Evolutionary conservation across 1,284 basidiomycete species (phyloP).

Genomic region (Trichosporon ovoides): DNA sequence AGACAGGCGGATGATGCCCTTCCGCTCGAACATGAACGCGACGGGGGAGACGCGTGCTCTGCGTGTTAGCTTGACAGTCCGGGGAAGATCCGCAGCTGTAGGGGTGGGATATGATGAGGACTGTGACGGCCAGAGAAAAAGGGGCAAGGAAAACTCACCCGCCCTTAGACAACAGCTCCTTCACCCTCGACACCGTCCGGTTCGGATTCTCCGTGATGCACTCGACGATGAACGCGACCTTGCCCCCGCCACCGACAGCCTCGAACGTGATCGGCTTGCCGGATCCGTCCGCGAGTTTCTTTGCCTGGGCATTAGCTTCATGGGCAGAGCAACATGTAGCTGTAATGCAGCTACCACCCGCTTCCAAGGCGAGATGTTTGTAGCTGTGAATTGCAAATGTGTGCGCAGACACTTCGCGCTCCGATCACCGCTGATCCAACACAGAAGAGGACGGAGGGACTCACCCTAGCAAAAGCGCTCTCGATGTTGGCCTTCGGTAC

Average conservation of each 20-base stretch:
- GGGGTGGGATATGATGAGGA: not conserved
- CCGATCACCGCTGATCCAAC: no score
- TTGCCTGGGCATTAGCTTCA: slow-evolving; percentile 25
- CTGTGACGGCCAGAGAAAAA: no score
- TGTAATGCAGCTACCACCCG: no score
- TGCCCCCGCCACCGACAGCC: slow-evolving; percentile 60
- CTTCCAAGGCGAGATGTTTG: no score
- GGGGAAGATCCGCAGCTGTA: not conserved
- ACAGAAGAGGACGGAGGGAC: no score
- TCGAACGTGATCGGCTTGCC: slow-evolving; percentile 58
- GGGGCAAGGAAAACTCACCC: no score
- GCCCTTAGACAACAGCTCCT: slow-evolving; percentile 58
- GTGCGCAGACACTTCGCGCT: not conserved
- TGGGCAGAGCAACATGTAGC: no score
- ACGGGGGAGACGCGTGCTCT: slow-evolving; percentile 69
- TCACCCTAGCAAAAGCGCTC: slow-evolving; percentile 62
- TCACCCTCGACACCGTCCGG: slow-evolving; percentile 62
- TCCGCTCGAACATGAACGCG: slow-evolving; percentile 67
- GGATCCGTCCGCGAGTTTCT: slow-evolving; percentile 30
- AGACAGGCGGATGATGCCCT: slow-evolving; percentile 60
- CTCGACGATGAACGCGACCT: slow-evolving; percentile 70
- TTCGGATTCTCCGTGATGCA: slow-evolving; percentile 69
- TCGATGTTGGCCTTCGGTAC: slow-evolving; percentile 75
- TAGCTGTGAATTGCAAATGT: no score
- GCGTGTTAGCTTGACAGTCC: slow-evolving; percentile 1